Base-by-base conservation (phyloP, 1,284 basidiomycete genomes). In the Schizophyllum commune region DNA sequence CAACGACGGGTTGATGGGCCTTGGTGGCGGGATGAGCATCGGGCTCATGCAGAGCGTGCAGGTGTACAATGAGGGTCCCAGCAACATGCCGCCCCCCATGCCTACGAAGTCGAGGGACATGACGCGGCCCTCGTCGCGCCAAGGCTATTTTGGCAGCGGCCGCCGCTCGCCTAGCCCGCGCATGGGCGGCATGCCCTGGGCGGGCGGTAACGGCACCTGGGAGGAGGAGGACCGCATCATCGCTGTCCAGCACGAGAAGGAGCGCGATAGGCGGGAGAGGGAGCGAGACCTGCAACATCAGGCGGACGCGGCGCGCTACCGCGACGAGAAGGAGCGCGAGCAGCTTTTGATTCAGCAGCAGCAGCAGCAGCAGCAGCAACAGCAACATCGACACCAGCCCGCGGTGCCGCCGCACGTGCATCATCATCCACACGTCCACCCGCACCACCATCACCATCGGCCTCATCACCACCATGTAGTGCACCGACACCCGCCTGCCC, bases 401-500 rank as follows among this genome's bases (percentile, higher is more conserved):
- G 27, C 53, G 20, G 9, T 13, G 27, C 63, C 64, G 58, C 63
- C 60, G 22, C 64, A 58, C 20, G 61, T 55, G 15, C 68, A 64
- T 21, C 70, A 68, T 19, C 65, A 66, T 13, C 63, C 65, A 5
- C 60, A 64, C n/a, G 59, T 51, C 17, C 55, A 56, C 34, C 55
- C 61, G 21, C 65, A 68, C 57, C 65, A 65, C 34, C 64, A 65
- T 17, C 64, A 65, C 58, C 63, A 64, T 32, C 71, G 58, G 22
- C 66, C 54, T 13, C 69, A 68, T 55, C 67, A 68, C 57, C 68
- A 69, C 62, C 64, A 66, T 21, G 61, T 65, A n/a, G 64, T 65
- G 22, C 76, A 77, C 60, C 74, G 77, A 60, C 74, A 76, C 57
- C 72, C 71, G 55, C 71, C 61, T 9, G 58, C 58, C 39, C 33